Base-by-base conservation (phyloP, 805 yeast species). In the Starmerella tilneyi region DNA sequence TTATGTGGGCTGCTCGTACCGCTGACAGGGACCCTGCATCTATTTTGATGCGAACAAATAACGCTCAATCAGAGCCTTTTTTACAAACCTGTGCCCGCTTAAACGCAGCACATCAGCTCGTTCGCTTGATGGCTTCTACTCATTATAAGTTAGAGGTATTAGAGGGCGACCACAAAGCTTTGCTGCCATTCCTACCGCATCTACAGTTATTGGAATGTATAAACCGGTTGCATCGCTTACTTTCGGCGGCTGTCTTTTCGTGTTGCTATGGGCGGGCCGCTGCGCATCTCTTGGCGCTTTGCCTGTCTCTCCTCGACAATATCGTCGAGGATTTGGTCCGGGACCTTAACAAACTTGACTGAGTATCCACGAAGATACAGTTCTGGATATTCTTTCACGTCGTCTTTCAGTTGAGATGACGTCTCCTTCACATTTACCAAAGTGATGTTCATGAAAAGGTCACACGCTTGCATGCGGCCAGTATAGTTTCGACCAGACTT, bases 371-470 rank as follows among this genome's bases (percentile, higher is more conserved):
- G 48, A 11, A 47, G 38, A 34, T 49, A 57, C 36, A 50, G 48
- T 45, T 52, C 54, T 3, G 50, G 46, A 44, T 49, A 43, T 45
- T 45, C 46, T 24, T 41, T 45, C 35, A 44, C 48, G 47, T 47
- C 39, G 37, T 33, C 28, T 27, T 41, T 39, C 23, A 43, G 49
- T 24, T 8, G 22, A 13, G 47, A 38, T 13, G 44, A 42, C 17
- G 45, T 44, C 32, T 55, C 82, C 39, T 78, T 74, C 13, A 81
- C 96, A 51, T 86, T 79, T 27, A 71, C 71, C 44, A 92, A 70
- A 1, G 94, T 83, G 53, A 92, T 70, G 63, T 92, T 92, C 99
- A 92, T 92, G 86, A 94, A 84, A 31, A 84, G 79, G 62, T 92
- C 99, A 56, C 94, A 85, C 59, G 84, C 82, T 45, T 77, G 75